These are phyloP conservation scores for Amanita thiersii DNA, from an alignment of 768 basidiomycete genomes.

Conservation along the genomic window DNA sequence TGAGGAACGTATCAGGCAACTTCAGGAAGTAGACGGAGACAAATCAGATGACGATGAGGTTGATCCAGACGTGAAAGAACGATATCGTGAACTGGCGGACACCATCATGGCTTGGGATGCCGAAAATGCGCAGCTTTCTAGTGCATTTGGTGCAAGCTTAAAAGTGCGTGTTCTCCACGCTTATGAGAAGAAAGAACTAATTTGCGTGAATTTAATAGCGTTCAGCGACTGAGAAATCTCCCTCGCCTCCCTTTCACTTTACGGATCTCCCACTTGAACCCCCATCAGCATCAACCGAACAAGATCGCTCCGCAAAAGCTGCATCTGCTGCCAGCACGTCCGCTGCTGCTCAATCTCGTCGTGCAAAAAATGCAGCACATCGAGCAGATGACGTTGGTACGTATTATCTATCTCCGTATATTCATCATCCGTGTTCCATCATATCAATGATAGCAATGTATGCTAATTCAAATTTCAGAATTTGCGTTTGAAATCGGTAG, in stretches of 20 bases:
- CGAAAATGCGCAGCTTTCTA: constrained; percentile 72
- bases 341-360: constrained; percentile 69
- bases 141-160: constrained; percentile 50
- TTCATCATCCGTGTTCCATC: background rate
- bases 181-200: background rate
- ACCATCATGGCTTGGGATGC: constrained; percentile 70
- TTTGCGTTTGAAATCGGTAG: constrained; percentile 98
- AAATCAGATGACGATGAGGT: constrained; percentile 56
- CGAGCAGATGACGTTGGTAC: constrained; percentile 82
- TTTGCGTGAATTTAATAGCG: constrained; percentile 23
- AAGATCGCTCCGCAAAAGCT: constrained; percentile 53
- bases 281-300: constrained; percentile 19
- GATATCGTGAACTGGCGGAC: constrained; percentile 71
- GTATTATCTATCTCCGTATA: constrained; percentile 19
- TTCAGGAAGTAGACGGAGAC: constrained; percentile 65
- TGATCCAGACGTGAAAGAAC: constrained; percentile 59
- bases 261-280: constrained; percentile 47
- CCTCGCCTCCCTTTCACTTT: constrained; percentile 36
- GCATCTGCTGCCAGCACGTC: constrained; percentile 42
- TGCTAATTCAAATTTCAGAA: constrained; percentile 42
- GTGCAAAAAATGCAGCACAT: constrained; percentile 89
- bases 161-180: constrained; percentile 38
- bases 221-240: constrained; percentile 32
- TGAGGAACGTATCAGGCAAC: constrained; percentile 76
- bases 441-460: constrained; percentile 12